These are phyloP conservation scores for Crassisporium funariophilum DNA, from an alignment of 768 basidiomycete genomes.

Conservation along the genomic window DNA sequence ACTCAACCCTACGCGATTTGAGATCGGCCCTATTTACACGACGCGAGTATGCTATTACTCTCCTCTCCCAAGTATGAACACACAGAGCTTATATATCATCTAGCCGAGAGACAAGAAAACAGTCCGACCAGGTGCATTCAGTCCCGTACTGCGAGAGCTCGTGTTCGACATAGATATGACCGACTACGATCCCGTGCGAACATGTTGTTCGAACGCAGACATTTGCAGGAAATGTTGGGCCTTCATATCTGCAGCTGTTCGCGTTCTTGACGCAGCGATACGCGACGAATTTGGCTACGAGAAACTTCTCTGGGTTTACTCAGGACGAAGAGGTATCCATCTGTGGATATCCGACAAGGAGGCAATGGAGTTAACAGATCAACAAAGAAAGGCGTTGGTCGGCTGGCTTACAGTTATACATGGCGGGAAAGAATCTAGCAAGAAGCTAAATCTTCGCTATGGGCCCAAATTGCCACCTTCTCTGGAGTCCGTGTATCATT, in stretches of 20 bases:
- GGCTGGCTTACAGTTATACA: conserved; percentile 83
- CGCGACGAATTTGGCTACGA: conserved; percentile 90
- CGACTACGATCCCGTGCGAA: conserved; percentile 94
- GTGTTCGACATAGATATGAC: conserved; percentile 99
- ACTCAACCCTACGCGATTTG: conserved; percentile 90
- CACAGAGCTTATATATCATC: background rate
- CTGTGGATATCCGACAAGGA: conserved; percentile 92
- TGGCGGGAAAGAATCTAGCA: conserved; percentile 77
- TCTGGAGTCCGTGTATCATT: conserved; percentile 53
- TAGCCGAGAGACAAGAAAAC: conserved; percentile 92
- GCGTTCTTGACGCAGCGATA: conserved; percentile 77
- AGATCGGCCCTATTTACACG: conserved; percentile 94
- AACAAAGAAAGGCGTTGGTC: conserved; percentile 86
- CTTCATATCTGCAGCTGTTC: conserved; percentile 91
- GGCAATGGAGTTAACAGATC: conserved; percentile 89
- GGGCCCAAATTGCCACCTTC: conserved; percentile 66
- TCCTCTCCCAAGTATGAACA: no score
- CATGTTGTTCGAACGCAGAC: conserved; percentile 88
- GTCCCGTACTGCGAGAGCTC: conserved; percentile 83
- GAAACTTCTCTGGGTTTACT: conserved; percentile 96
- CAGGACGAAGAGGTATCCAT: conserved; percentile 97
- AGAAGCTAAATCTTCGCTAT: conserved; percentile 75
- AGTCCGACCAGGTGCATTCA: conserved; percentile 63
- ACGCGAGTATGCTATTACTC: conserved; percentile 62
- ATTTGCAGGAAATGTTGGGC: conserved; percentile 95